A percentile compares a stretch with the other conserved stretches of the same genome.
These are phyloP conservation scores for Globisporangium abappressorium DNA, from an alignment of 352 stramenopile species.

Conservation along the genomic window DNA sequence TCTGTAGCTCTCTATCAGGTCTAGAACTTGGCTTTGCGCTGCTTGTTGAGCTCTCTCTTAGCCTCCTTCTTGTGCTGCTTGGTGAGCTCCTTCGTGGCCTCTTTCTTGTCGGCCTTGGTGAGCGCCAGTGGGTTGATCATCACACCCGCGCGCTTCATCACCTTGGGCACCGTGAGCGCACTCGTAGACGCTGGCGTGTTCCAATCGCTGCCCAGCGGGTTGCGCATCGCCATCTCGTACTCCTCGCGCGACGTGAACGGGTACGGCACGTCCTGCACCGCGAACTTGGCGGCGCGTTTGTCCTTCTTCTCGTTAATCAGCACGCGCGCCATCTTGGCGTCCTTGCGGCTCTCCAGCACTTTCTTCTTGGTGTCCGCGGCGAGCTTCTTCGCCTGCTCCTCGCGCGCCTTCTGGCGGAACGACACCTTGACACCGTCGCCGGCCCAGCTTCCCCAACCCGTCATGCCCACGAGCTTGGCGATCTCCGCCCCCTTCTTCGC, in stretches of 20 bases:
- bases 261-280: constrained; percentile 93
- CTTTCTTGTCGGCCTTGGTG: constrained; percentile 82
- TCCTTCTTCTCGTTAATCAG: constrained; percentile 89
- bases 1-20: neutral
- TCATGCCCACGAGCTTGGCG: constrained; percentile 76
- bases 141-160: constrained; percentile 91
- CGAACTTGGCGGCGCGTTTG: constrained; percentile 85
- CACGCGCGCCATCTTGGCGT: constrained; percentile 65
- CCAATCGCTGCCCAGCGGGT: constrained; percentile 92
- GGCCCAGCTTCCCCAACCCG: constrained; percentile 92
- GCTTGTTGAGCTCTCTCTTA: constrained; percentile 73
- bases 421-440: constrained; percentile 75
- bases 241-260: constrained; percentile 96
- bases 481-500: constrained; percentile 79
- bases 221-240: constrained; percentile 97
- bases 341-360: constrained; percentile 63
- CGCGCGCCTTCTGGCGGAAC: constrained; percentile 82
- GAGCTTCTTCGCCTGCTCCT: constrained; percentile 69
- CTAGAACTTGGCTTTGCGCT: constrained; percentile 85
- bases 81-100: constrained; percentile 71
- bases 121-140: constrained; percentile 93
- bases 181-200: constrained; percentile 92
- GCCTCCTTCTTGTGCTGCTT: constrained; percentile 83
- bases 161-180: constrained; percentile 91
- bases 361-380: constrained; percentile 68